Base-by-base conservation (phyloP, 2,329 filamentous ascomycete genomes). In the Stromatinia cepivora region DNA sequence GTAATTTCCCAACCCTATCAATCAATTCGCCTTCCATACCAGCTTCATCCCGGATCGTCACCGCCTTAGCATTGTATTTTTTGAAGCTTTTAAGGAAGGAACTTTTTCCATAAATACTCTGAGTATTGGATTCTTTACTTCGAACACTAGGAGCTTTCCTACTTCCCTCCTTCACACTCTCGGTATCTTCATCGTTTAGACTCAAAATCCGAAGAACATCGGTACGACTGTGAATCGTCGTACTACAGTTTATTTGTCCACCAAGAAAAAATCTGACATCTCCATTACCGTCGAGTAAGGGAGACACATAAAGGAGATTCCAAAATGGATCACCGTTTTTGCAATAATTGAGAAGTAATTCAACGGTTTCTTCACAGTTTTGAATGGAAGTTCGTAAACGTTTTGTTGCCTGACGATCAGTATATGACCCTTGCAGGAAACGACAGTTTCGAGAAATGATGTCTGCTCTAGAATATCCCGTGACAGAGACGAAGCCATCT, bases 241-340 rank as follows among this genome's bases (percentile, higher is more conserved):
- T 84, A 0, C 85, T 87, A 20, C 87, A 83, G 71, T 89, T 85
- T 65, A 88, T 82, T 71, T 88, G 85, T 0, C 82, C 86, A 0
- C 85, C 86, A 22, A 89, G 80, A 73, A 84, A 86, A 76, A 84
- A 87, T 0, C 79, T 80, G 1, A 85, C 76, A 10, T 81, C 81
- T 4, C 86, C 86, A 0, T 79, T 73, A 0, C 78, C 76, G 69
- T 87, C 83, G 34, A 81, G 79, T 0, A 89, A 77, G 0, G 87
- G 86, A 59, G 84, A 82, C 1, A 84, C 77, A 63, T 85, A 87
- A 0, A 88, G 78, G 11, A 88, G 75, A 64, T 88, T 88, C 84
- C 84, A 87, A 72, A 86, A 87, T 0, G 84, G 83, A 31, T 82
- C 79, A 10, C 84, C 84, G 59, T 83, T 82, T 68, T 84, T 82